Conservation (phyloP, 352 stramenopile species). For the Globisporangium alternatum region DNA sequence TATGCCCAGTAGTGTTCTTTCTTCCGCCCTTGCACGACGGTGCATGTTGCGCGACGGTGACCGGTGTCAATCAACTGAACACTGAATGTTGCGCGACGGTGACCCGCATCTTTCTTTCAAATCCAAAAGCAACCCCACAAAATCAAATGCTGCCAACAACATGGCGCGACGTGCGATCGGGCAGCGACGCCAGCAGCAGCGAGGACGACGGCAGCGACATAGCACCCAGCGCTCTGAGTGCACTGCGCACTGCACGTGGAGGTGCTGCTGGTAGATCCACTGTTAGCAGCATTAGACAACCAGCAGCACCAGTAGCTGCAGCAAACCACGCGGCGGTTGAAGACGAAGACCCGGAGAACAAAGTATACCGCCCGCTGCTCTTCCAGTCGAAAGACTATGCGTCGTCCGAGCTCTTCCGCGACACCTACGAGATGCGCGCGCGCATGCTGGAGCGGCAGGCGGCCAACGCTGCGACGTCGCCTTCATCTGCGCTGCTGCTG, state of each 20-base stretch:
- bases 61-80: neutral
- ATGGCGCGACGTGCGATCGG: neutral
- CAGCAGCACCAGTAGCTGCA: neutral
- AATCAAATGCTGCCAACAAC: slow-evolving; percentile 4
- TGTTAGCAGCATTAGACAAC: neutral
- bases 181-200: neutral
- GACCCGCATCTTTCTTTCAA: neutral
- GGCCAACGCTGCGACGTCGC: slow-evolving; percentile 9
- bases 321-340: neutral
- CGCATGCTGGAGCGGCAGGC: slow-evolving; percentile 32
- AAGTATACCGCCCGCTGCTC: slow-evolving; percentile 75
- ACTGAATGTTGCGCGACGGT: neutral
- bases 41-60: neutral
- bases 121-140: neutral
- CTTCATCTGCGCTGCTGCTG: slow-evolving; percentile 24
- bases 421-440: slow-evolving; percentile 77
- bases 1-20: neutral
- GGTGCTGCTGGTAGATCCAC: neutral
- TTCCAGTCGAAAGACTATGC: slow-evolving; percentile 80
- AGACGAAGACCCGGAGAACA: slow-evolving; percentile 34
- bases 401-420: slow-evolving; percentile 75
- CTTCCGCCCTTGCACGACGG: neutral
- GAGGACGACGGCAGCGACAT: neutral
- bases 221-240: neutral
- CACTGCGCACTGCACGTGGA: neutral